Evolutionary conservation across 768 basidiomycete species (phyloP).

Genomic region (Multifurca ochricompacta): DNA sequence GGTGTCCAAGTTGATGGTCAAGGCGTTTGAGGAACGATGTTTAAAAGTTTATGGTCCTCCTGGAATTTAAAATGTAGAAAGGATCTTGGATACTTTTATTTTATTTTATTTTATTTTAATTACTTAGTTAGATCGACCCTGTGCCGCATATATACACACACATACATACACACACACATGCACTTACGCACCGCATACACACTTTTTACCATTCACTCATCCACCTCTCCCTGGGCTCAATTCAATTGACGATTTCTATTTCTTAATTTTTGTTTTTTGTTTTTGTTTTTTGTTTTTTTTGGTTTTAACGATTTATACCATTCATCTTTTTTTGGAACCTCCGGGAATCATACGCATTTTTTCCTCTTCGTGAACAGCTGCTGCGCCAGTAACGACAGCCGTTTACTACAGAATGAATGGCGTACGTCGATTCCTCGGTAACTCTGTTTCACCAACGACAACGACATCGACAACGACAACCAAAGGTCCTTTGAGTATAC

Average conservation of each 20-base stretch:
- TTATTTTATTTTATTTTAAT: too few species aligned
- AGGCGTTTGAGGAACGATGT: slow-evolving; percentile 88
- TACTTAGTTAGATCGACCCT: too few species aligned
- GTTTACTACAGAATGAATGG: slow-evolving; percentile 28
- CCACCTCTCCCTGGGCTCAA: too few species aligned
- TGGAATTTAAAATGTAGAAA: not conserved
- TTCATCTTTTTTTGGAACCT: not conserved
- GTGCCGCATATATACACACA: too few species aligned
- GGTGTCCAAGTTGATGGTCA: slow-evolving; percentile 82
- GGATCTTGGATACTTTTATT: too few species aligned
- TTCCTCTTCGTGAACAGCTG: not conserved
- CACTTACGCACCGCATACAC: too few species aligned
- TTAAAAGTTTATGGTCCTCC: slow-evolving; percentile 54
- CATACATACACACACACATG: too few species aligned
- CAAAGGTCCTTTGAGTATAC: not conserved
- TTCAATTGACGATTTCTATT: too few species aligned
- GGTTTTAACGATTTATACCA: not conserved
- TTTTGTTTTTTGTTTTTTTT: not conserved
- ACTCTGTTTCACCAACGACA: not conserved
- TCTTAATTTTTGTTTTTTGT: too few species aligned
- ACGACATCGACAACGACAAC: not conserved
- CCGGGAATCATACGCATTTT: not conserved
- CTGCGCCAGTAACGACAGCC: not conserved
- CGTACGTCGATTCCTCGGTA: slow-evolving; percentile 28
- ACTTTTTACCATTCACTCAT: too few species aligned